phyloP scores from a whole-genome alignment of 2,329 filamentous ascomycete species.

The Aspergillus fijiensis region DNA sequence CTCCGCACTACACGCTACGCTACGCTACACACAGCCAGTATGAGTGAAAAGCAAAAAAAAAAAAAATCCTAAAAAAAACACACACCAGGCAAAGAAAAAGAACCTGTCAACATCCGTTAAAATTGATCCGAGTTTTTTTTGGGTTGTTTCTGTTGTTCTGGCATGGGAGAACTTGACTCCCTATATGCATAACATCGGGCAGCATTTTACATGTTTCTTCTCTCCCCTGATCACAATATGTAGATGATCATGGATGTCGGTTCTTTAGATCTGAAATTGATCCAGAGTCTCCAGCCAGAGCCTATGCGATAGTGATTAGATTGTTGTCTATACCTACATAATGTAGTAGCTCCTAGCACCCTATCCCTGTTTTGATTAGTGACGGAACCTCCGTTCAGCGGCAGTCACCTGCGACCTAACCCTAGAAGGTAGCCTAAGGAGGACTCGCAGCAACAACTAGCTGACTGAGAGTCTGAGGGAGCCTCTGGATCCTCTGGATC shows the following conservation, averaged over 20 bases:
- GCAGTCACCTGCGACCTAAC: not conserved
- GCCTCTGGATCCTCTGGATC: not conserved
- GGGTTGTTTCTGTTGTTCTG: not conserved
- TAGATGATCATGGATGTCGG: not conserved
- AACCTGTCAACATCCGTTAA: slow-evolving; percentile 1
- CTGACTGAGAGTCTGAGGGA: not conserved
- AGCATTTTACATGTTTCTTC: slow-evolving; percentile 7
- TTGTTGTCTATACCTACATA: not conserved
- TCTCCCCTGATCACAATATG: not conserved
- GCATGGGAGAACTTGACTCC: not conserved
- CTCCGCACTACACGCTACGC: slow-evolving; percentile 1
- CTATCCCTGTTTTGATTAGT: not conserved
- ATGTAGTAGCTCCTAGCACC: no score
- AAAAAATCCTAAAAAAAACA: slow-evolving; percentile 5
- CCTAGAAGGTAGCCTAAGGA: not conserved
- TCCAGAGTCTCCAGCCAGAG: not conserved
- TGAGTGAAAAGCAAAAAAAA: not conserved
- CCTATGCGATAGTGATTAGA: not conserved
- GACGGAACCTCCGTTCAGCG: not conserved
- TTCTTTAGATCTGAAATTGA: not conserved
- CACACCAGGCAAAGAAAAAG: not conserved
- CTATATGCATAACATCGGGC: slow-evolving; percentile 8
- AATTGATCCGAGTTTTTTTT: not conserved
- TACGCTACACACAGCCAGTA: not conserved
- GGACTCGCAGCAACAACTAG: no score